Base-by-base conservation (phyloP, 108 stramenopile genomes). In the Skeletonema tropicum region DNA sequence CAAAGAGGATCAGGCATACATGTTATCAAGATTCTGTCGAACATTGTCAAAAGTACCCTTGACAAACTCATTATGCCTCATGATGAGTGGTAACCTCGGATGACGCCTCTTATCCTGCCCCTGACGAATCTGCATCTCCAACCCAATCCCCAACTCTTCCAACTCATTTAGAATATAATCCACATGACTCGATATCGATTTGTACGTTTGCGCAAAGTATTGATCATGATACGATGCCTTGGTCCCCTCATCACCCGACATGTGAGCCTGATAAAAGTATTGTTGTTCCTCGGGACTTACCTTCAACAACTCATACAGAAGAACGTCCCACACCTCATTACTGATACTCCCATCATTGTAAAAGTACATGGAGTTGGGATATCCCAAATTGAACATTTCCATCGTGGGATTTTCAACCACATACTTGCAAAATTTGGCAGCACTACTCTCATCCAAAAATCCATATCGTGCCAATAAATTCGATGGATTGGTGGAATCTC, bases 381-480 rank as follows among this genome's bases (percentile, higher is more conserved):
- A 86, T 19, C 87, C 87, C 75, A 88, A 36, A 32, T 79, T 64
- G 32, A 58, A 41, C 17, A 88, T 33, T 57, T 86, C 87, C 3
- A 73, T 15, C 32, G 64, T 64, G 8, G 77, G 46, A 55, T 77
- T 33, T 26, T 66, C 55, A 23, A 69, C 58, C 49, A 88, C 74
- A 46, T 75, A 62, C 31, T 88, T 88, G 76, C 87, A 88, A 69
- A 88, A 88, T 23, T 65, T 74, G 2, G 57, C 57, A 4, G 73
- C 8, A 3, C 72, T 67, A 6, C 65, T 39, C 41, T 79, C 78
- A 46, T 79, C 78, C 48, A 79, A 32, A 41, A 79, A 79, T 0
- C 78, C 78, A 60, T 79, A 79, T 0, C 66, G 65, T 26, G 78
- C 65, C 17, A 79, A 35, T 23, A 79, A 48, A 6, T 35, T 26